These are phyloP conservation scores for Candida sp. DNA, from an alignment of 1,139 yeast species.

Conservation along the genomic window DNA sequence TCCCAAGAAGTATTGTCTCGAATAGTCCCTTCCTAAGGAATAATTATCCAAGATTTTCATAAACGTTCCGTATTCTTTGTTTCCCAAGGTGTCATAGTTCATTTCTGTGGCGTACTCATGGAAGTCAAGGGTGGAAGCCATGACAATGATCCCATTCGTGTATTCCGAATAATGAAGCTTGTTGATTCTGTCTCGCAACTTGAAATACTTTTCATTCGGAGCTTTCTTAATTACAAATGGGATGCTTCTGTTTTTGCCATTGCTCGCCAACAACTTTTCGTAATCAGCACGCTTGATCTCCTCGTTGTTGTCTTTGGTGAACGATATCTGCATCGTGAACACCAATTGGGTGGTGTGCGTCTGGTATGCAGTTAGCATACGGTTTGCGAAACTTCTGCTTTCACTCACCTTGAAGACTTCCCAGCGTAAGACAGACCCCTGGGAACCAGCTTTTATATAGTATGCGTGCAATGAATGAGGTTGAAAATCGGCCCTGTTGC, in stretches of 20 bases:
- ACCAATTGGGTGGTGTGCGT: constrained; percentile 32
- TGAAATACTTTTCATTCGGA: constrained; percentile 35
- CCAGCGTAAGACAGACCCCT: constrained; percentile 35
- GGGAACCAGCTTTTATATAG: constrained; percentile 43
- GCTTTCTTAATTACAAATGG: constrained; percentile 35
- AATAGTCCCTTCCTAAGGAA: constrained; percentile 24
- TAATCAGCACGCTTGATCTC: constrained; percentile 17
- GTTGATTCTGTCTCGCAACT: constrained; percentile 34
- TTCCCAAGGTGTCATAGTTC: constrained; percentile 25
- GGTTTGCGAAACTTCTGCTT: constrained; percentile 40
- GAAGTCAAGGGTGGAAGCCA: constrained; percentile 35
- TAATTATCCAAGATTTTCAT: constrained; percentile 35
- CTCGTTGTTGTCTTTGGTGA: constrained; percentile 33
- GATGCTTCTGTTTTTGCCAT: constrained; percentile 18
- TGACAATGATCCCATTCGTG: constrained; percentile 37
- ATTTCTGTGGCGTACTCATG: constrained; percentile 22
- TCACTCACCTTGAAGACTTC: constrained; percentile 35
- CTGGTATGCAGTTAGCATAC: constrained; percentile 40
- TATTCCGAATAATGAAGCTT: constrained; percentile 28
- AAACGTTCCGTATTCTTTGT: constrained; percentile 36
- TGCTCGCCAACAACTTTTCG: constrained; percentile 11
- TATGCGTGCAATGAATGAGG: constrained; percentile 47
- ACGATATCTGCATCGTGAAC: constrained; percentile 38
- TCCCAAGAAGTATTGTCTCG: constrained; percentile 19
- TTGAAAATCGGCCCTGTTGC: constrained; percentile 25